Evolutionary conservation across 306 rosid genomes (phyloP), one percentile per base, ranked within the genome.

Genomic region (Echinosophora koreensis): DNA sequence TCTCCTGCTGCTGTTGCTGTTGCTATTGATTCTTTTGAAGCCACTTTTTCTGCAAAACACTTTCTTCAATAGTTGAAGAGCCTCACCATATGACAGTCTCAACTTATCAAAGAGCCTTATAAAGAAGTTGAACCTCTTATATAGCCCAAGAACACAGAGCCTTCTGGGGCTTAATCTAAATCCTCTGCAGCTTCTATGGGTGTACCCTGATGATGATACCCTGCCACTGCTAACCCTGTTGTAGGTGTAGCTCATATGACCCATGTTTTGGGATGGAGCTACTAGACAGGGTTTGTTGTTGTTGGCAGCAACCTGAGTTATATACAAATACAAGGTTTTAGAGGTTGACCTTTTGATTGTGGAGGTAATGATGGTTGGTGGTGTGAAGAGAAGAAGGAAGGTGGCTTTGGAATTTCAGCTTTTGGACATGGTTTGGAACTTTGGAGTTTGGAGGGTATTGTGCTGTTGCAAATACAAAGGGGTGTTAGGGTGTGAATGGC

Each of bases 101-200:
- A 80, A 82, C 58, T n/a, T 68, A 14, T 79, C 14, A 39, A 89
- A 84, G 70, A 89, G 56, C 77, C 77, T 77, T 67, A 92, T 76
- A n/a, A 90, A 60, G 73, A 74, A 82, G 27, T 14, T 54, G 79
- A 91, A 86, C 79, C 90, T 84, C 9, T 81, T 61, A 1, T 88
- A 79, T 4, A 92, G 84, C 75, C 88, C 38, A 0, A 79, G 71
- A 28, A 79, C 78, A 7, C 73, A 68, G 30, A 83, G 28, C 80
- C 84, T 86, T 80, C 77, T 87, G 2, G 84, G 79, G 86, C 78
- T 83, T 15, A 93, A 66, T 78, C 86, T 82, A 76, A 91, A 87
- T 8, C 93, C 92, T 78, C 85, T 83, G 57, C 18, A 2, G 59
- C 76, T 74, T 32, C 80, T 41, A 32, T 51, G 62, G 42, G 61